Conservation (phyloP, 257 asterid species). For the Echium plantagineum region DNA sequence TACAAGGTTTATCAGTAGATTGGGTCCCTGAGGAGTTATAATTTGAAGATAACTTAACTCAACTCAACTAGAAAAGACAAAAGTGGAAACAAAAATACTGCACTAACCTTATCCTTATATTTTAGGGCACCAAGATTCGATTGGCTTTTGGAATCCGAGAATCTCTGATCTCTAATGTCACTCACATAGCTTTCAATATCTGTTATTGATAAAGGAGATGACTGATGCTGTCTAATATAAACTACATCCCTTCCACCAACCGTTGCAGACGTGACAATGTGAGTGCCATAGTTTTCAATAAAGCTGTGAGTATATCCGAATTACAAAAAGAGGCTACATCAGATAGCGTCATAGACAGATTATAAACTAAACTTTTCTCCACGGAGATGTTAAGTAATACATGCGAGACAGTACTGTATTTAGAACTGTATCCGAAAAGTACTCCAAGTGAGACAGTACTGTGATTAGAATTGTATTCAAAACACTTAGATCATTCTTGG, state of each 20-base stretch:
- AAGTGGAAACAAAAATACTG: neutral
- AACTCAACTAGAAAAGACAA: neutral
- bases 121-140: constrained; percentile 63
- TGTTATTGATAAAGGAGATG: constrained; percentile 63
- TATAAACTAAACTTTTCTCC: neutral
- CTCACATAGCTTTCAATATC: constrained; percentile 81
- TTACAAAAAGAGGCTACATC: constrained; percentile 16
- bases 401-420: no score
- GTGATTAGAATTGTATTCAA: no score
- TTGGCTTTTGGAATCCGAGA: constrained; percentile 63
- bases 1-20: neutral
- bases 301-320: constrained; percentile 47
- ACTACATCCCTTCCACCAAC: constrained; percentile 94
- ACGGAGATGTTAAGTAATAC: no score
- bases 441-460: no score
- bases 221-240: constrained; percentile 78
- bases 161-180: constrained; percentile 88
- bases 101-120: constrained; percentile 96
- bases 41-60: neutral
- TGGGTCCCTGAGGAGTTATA: neutral
- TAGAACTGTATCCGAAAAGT: no score
- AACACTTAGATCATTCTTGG: no score
- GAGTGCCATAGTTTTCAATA: constrained; percentile 94
- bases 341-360: neutral
- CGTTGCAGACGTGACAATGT: constrained; percentile 87